phyloP scores from a whole-genome alignment of 2,329 filamentous ascomycete genomes.

The Apiospora saccharicola region DNA sequence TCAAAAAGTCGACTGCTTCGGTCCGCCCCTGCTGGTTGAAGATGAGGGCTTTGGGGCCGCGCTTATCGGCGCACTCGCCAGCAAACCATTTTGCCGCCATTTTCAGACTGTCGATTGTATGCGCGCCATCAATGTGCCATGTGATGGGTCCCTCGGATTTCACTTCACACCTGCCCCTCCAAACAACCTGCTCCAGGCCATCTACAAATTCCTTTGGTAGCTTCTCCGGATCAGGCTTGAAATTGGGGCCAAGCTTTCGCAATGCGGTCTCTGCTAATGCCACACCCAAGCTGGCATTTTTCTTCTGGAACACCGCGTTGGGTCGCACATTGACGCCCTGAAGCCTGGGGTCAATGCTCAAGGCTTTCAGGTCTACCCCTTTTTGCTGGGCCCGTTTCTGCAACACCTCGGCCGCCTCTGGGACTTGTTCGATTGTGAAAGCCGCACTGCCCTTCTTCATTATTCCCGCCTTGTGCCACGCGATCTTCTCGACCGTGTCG shows the following conservation, averaged over 20 bases:
- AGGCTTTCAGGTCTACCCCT: conserved; percentile 52
- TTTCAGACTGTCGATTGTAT: conserved; percentile 89
- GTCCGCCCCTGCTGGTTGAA: conserved; percentile 57
- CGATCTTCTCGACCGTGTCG: conserved; percentile 68
- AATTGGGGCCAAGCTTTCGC: conserved; percentile 49
- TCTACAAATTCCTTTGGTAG: conserved; percentile 71
- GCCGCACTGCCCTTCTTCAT: conserved; percentile 67
- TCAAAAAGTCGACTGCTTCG: conserved; percentile 47
- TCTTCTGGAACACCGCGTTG: conserved; percentile 64
- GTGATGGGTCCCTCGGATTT: conserved; percentile 63
- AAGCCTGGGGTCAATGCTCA: conserved; percentile 56
- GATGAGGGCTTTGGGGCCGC: conserved; percentile 66
- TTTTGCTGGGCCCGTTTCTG: conserved; percentile 60
- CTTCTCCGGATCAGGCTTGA: conserved; percentile 33
- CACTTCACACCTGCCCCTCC: conserved; percentile 80
- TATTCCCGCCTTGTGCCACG: conserved; percentile 79
- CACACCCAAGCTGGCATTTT: conserved; percentile 59
- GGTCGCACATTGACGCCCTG: conserved; percentile 56
- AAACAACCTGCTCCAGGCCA: conserved; percentile 77
- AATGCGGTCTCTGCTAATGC: conserved; percentile 60
- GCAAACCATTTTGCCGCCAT: conserved; percentile 86
- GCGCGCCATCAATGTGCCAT: conserved; percentile 94
- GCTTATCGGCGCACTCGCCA: conserved; percentile 42
- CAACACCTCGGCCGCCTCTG: conserved; percentile 55
- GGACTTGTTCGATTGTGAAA: conserved; percentile 63